Base-by-base conservation (phyloP, 495 filamentous ascomycete genomes). In the Neurospora sublineolata region DNA sequence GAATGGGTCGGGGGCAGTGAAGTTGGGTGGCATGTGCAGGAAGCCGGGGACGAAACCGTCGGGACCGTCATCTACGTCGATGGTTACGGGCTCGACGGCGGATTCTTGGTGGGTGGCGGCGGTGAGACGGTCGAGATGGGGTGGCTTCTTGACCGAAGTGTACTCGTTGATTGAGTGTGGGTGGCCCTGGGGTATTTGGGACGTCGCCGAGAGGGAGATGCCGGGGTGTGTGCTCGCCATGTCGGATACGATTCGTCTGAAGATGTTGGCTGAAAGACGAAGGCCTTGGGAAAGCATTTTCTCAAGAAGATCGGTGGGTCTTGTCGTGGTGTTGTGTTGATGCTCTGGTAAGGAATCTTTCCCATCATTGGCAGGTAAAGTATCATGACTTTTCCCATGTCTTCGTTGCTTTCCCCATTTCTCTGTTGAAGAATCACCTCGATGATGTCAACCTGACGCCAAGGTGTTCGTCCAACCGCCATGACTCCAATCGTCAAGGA, bases 1-100 rank as follows among this genome's bases (percentile, higher is more conserved):
- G 36, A 23, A 20, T 8, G 1, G 60, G 36, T 38, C 11, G 16
- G 68, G 30, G 36, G 72, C 39, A 69, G 68, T 67, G 70, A 75
- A 67, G 42, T 77, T 71, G 27, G 75, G 74, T 2, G 75, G 75
- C 9, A 77, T 52, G 70, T 76, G 75, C 18, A 77, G 70, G 70
- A 77, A 74, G 58, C 72, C 75, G 0, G 75, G 72, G 58, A 75
- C 72, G 67, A 71, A 73, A 42, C 75, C 71, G 73, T 67, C 64
- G 18, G 60, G 27, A 38, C 37, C 12, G 75, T 75, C 76, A 20
- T 73, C 52, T 5, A 73, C 74, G n/a, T 72, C 58, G 68, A 75
- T 74, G 69, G 39, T 72, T 44, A 75, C 46, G 2, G 72, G 33
- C 41, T 75, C 69, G 70, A 74, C 38, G 20, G 37, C 5, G 39